Evolutionary conservation across 73 alveolate species (phyloP).

Genomic region (Paramecium pentaurelia): DNA sequence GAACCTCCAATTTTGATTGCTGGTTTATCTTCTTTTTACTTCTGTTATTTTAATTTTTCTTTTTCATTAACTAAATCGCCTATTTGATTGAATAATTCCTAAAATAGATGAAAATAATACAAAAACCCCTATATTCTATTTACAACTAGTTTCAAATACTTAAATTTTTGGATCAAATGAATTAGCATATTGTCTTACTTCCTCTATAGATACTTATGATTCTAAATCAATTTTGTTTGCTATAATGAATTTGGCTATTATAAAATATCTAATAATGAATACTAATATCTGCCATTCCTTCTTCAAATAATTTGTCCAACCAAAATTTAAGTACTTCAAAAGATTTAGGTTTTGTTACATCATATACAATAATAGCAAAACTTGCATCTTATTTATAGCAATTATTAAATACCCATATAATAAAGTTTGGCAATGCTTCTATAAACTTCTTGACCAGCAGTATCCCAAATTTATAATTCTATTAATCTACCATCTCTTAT

Average conservation of each 20-base stretch:
- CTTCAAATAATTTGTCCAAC: constrained; percentile 62
- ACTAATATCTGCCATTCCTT: not conserved
- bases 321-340: constrained; percentile 71
- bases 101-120: not conserved
- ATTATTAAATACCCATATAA: not conserved
- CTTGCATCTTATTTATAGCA: constrained; percentile 46
- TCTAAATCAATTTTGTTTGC: constrained; percentile 7
- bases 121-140: not conserved
- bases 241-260: not conserved
- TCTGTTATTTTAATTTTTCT: not conserved
- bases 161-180: not conserved
- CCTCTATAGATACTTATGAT: not conserved
- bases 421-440: not conserved
- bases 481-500: not conserved
- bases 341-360: constrained; percentile 73
- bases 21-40: not conserved
- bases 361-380: constrained; percentile 81
- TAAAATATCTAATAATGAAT: not conserved
- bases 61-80: not conserved
- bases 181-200: not conserved
- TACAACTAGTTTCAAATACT: not conserved
- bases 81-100: not conserved
- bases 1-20: not conserved
- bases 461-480: not conserved
- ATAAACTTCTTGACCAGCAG: constrained; percentile 2